These are phyloP conservation scores for Trichosporon ovoides DNA, from an alignment of 1,284 basidiomycete species.

Conservation along the genomic window DNA sequence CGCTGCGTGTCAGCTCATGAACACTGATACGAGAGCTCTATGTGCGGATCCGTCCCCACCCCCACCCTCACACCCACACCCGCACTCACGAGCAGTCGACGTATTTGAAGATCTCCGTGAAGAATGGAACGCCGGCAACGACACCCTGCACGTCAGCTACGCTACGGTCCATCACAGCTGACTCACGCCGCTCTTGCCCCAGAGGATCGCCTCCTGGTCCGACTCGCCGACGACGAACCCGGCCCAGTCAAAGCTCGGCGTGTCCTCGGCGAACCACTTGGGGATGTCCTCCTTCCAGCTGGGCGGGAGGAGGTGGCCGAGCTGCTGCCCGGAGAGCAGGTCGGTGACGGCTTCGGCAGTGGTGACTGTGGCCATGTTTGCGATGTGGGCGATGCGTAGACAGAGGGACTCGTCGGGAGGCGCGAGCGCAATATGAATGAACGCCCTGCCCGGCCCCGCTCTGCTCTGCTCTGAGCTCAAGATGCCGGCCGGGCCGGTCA, in stretches of 20 bases:
- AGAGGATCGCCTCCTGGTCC: conserved; percentile 75
- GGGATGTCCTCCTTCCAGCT: conserved; percentile 80
- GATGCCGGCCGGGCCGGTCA: not conserved
- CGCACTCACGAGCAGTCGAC: conserved; percentile 76
- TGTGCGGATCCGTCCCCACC: too few species aligned
- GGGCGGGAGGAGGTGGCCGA: conserved; percentile 70
- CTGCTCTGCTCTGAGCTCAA: too few species aligned
- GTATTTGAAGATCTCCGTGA: conserved; percentile 86
- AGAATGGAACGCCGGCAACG: conserved; percentile 92
- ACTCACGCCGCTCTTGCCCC: conserved; percentile 60
- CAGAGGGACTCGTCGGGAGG: not conserved
- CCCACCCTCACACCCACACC: too few species aligned
- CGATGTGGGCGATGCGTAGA: not conserved
- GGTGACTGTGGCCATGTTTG: not conserved
- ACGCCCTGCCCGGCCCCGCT: too few species aligned
- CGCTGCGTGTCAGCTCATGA: conserved; percentile 55
- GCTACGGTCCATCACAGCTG: too few species aligned
- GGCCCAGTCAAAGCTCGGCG: conserved; percentile 93
- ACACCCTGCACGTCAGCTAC: conserved; percentile 58
- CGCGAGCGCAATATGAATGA: not conserved
- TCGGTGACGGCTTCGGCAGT: conserved; percentile 15
- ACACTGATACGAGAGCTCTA: too few species aligned
- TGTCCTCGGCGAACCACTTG: conserved; percentile 87
- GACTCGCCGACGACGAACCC: conserved; percentile 95
- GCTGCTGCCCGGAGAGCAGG: conserved; percentile 36